Evolutionary conservation across 2,329 filamentous ascomycete genomes (phyloP), one percentile per base, ranked within the genome.

Genomic region (Dendryphion nanum): DNA sequence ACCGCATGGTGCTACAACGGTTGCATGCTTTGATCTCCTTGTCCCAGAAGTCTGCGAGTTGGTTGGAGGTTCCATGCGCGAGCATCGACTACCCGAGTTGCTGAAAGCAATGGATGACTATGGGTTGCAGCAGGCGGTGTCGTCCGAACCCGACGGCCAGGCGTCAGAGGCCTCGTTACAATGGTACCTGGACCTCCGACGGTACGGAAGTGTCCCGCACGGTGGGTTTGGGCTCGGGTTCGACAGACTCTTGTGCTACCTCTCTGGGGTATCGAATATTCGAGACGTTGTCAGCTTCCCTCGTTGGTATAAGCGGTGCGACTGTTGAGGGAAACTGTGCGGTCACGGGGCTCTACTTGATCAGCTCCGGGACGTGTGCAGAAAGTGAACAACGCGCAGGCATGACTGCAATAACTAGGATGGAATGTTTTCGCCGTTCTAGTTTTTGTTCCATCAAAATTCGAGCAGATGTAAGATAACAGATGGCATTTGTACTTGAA

Each of bases 171-270:
- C 54, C 18, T 57, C 59, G 19, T 66, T 95, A 38, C 79, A 84
- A 50, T 96, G 90, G 90, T 96, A 95, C 61, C 73, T 88, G 17
- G 89, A 96, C 63, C 75, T 96, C 44, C 82, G 90, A 44, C 82
- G 85, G 50, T 96, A 89, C 79, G 90, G 90, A n/a, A 90, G 85
- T 51, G 87, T 89, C 39, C 89, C 89, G 23, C 90, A 95, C 56
- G 90, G 90, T 29, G 90, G 90, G 1, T 96, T 95, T 61, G 90
- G 90, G 3, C 66, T 96, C 40, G 90, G 90, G 6, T 94, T 95
- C 60, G 90, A 96, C 72, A 80, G 90, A 38, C 76, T 95, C 47
- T 67, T 95, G 52, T 83, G 85, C 58, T 95, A 95, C 68, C 73
- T 96, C 38, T 80, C 85, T 20, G 89, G 89, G 7, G 81, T 91